Base-by-base conservation (phyloP, 2,329 filamentous ascomycete genomes). In the Penicillium paneum region DNA sequence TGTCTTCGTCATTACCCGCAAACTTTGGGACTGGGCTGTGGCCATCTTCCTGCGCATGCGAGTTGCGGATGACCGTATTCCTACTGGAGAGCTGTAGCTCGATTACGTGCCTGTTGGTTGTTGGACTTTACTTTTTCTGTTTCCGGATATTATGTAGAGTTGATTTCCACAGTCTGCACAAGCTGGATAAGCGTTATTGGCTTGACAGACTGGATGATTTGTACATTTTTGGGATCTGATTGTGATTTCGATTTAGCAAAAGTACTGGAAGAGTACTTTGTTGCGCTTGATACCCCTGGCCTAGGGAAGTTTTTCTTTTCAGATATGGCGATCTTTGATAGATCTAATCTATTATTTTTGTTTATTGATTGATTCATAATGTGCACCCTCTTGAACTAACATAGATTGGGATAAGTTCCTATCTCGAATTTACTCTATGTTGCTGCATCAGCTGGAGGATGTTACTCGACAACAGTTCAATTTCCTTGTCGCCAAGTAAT, bases 1-100 rank as follows among this genome's bases (percentile, higher is more conserved):
- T 1, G 67, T 85, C 24, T 76, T 84, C 52, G 73, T 76, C 17
- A 73, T 80, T 70, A 76, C 74, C 40, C 73, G 62, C 66, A 79
- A 67, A 51, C 55, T 75, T 34, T 73, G 73, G 69, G 69, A 76
- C 40, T 70, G 69, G 64, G 65, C 71, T 5, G 66, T 70, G 31
- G 58, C 64, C 11, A 69, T 70, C 17, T 71, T 71, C 42, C 57
- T 71, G 19, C 67, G 67, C 11, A 72, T 72, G 70, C 67, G 70
- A 21, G 61, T 72, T 39, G 64, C 68, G 3, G 65, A 71, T 57
- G 62, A 64, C 49, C 60, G 64, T 10, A 51, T 43, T 28, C 40
- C 51, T 12, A 41, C 50, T 29, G 59, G 64, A 19, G 67, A 70
- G 51, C 53, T 70, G 46, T 69, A 62, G 42, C 47, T 49, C 40